Conservation (phyloP, 306 rosid genomes). For the Begonia peltatifolia region DNA sequence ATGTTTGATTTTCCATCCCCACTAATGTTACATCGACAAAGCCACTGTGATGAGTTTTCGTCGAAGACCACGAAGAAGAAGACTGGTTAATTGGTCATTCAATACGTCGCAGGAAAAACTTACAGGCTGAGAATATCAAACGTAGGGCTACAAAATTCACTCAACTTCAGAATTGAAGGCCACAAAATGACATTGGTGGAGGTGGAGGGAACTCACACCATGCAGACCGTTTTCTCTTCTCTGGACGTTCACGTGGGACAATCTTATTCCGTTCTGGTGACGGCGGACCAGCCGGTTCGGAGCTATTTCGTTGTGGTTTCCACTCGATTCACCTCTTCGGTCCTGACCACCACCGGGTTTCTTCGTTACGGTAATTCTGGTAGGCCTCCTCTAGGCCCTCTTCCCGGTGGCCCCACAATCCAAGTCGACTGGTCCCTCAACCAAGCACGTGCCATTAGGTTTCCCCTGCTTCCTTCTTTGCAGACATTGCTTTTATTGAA, state of each 20-base stretch:
- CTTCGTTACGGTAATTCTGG: slow-evolving; percentile 79
- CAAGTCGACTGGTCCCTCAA: slow-evolving; percentile 95
- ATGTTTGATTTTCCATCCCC: not conserved
- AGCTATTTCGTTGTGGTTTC: slow-evolving; percentile 72
- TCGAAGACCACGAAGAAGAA: too few species aligned
- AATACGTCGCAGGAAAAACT: slow-evolving; percentile 50
- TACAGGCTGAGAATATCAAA: slow-evolving; percentile 92
- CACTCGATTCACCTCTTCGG: slow-evolving; percentile 44
- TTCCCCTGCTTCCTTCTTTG: not conserved
- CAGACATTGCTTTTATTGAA: too few species aligned
- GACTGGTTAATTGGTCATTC: not conserved
- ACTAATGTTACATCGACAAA: too few species aligned
- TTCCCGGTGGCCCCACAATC: slow-evolving; percentile 97
- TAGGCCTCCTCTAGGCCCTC: slow-evolving; percentile 68
- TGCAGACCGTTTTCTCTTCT: slow-evolving; percentile 74
- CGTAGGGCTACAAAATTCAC: slow-evolving; percentile 74
- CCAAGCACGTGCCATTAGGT: slow-evolving; percentile 98
- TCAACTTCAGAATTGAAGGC: slow-evolving; percentile 75
- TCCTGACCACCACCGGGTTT: slow-evolving; percentile 53
- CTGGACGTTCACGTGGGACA: slow-evolving; percentile 87
- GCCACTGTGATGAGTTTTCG: too few species aligned
- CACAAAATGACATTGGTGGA: slow-evolving; percentile 81
- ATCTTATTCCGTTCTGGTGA: slow-evolving; percentile 72
- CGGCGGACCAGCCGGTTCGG: slow-evolving; percentile 77
- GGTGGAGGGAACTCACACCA: slow-evolving; percentile 94